Conservation (phyloP, 345 rosid genomes). For the Pelargonium nanum region DNA sequence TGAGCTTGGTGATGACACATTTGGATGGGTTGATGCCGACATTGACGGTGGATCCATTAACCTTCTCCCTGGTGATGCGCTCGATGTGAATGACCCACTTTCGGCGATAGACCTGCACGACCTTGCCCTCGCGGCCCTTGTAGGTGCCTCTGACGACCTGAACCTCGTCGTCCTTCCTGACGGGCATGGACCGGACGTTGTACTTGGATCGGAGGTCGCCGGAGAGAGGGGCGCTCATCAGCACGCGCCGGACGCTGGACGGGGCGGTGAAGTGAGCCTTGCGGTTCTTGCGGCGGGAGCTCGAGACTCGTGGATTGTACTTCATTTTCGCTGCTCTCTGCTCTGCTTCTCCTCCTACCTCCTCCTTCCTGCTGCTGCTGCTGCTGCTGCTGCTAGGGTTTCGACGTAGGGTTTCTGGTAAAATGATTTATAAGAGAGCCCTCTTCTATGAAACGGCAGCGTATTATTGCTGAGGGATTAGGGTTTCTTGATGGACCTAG, state of each 20-base stretch:
- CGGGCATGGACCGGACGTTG: background rate
- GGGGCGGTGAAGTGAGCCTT: constrained; percentile 46
- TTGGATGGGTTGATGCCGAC: constrained; percentile 44
- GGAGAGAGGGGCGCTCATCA: background rate
- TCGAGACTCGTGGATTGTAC: constrained; percentile 50
- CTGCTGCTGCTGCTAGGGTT: background rate
- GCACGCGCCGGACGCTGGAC: constrained; percentile 48
- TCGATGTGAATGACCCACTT: background rate
- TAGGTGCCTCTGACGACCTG: background rate
- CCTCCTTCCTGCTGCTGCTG: background rate
- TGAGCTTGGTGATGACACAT: background rate
- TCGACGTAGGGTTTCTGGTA: too few species aligned
- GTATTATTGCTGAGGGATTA: too few species aligned
- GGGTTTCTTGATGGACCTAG: too few species aligned
- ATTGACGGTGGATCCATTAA: constrained; percentile 2
- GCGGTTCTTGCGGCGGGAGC: constrained; percentile 32
- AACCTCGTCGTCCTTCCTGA: background rate
- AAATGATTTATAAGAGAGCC: too few species aligned
- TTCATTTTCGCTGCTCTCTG: background rate
- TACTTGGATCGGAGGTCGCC: background rate
- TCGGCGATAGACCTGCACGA: background rate
- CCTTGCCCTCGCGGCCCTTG: background rate
- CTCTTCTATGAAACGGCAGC: too few species aligned
- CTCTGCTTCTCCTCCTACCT: too few species aligned
- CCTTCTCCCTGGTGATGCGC: constrained; percentile 2